phyloP scores from a whole-genome alignment of 495 filamentous ascomycete species.

The Massariosphaeria phaeospora region DNA sequence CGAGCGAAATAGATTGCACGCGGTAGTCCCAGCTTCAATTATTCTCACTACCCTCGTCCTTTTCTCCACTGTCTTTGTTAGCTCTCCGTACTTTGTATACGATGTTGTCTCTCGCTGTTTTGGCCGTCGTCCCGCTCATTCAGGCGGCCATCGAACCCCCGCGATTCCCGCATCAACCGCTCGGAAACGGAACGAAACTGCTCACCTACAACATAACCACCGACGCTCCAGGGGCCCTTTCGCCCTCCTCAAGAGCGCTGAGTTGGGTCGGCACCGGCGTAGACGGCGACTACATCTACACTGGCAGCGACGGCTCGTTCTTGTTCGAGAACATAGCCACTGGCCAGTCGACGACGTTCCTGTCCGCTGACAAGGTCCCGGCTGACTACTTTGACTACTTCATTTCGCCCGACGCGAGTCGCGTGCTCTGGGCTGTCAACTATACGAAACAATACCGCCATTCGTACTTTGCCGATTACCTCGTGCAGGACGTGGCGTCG shows the following conservation, averaged over 20 bases:
- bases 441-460: conserved; percentile 55
- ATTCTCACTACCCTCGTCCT: background rate
- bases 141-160: conserved; percentile 24
- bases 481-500: conserved; percentile 47
- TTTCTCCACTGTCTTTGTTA: background rate
- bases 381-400: conserved; percentile 40
- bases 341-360: conserved; percentile 46
- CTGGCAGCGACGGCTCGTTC: conserved; percentile 41
- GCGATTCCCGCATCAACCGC: conserved; percentile 25
- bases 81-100: background rate
- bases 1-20: background rate
- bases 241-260: conserved; percentile 32
- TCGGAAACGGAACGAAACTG: conserved; percentile 26
- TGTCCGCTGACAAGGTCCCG: conserved; percentile 34
- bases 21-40: background rate
- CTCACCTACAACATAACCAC: conserved; percentile 26
- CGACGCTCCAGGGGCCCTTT: conserved; percentile 11
- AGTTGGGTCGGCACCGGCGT: conserved; percentile 44
- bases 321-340: conserved; percentile 49
- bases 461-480: conserved; percentile 56
- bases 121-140: conserved; percentile 4
- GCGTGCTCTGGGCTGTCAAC: conserved; percentile 45
- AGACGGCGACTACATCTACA: conserved; percentile 50
- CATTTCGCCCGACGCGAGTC: conserved; percentile 45
- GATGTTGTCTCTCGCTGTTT: conserved; percentile 12